A percentile compares a stretch with the other conserved stretches of the same genome.
phyloP scores from a whole-genome alignment of 257 asterid species.

The Nicotiana paniculata region DNA sequence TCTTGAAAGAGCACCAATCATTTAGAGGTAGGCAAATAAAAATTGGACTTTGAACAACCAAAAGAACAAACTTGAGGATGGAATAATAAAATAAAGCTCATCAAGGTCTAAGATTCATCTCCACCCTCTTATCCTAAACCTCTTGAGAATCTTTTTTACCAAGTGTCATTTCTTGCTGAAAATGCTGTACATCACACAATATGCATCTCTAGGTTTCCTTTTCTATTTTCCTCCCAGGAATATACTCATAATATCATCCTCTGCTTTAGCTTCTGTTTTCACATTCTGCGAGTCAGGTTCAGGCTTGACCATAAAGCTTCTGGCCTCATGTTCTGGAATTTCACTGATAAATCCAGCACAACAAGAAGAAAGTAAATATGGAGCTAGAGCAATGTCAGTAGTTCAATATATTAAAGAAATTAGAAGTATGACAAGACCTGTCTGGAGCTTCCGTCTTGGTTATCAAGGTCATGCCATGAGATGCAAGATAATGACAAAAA shows the following conservation, averaged over 20 bases:
- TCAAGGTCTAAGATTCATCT: background rate
- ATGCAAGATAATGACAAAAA: constrained; percentile 40
- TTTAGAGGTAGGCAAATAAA: background rate
- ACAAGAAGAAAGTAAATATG: background rate
- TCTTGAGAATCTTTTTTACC: background rate
- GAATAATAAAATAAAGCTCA: background rate
- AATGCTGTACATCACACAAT: background rate
- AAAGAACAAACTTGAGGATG: background rate
- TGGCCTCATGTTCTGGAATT: constrained; percentile 56
- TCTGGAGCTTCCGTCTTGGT: constrained; percentile 73
- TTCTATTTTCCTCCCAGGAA: constrained; percentile 17
- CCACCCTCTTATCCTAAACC: background rate
- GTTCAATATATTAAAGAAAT: background rate
- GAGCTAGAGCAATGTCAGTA: background rate
- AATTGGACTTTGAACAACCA: background rate
- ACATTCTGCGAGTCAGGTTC: constrained; percentile 41
- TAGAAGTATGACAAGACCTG: constrained; percentile 41
- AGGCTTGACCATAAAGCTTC: constrained; percentile 24
- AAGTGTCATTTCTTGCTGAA: background rate
- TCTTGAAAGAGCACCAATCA: background rate
- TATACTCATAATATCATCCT: constrained; percentile 10
- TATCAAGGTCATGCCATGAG: constrained; percentile 44
- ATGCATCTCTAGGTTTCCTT: background rate
- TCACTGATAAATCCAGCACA: constrained; percentile 38
- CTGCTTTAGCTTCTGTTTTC: background rate